Evolutionary conservation across 441 rosid genomes (phyloP), one percentile per base, ranked within the genome.

Genomic region (Mallotus japonicus): DNA sequence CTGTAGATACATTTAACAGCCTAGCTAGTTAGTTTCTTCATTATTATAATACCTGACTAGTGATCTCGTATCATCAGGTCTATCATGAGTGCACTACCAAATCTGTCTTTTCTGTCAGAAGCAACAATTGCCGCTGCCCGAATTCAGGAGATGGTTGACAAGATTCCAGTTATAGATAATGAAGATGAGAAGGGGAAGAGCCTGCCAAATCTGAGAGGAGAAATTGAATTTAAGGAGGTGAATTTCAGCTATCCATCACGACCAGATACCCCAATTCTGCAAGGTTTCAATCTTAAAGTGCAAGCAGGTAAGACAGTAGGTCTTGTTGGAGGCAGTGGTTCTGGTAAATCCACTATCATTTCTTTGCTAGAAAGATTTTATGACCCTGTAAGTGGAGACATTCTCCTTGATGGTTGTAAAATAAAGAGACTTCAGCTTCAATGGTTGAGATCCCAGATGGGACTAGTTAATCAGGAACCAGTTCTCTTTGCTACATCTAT

Each of bases 371-470:
- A 87, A 77, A 84, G 93, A 75, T 89, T 85, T 20, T 89, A 89
- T 60, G 91, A 87, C 67, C 89, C 89, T 1, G 32, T 49, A 6
- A 78, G 83, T 61, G 89, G 89, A 67, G 80, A 81, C 55, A 70
- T 89, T 71, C 69, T 80, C 65, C 72, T 87, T 54, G 91, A 89
- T 73, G 87, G 89, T 8, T 75, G 79, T 78, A 84, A 84, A 70
- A 84, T 82, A 73, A 82, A 76, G 53, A 81, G 81, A 65, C 88
- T 87, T 69, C 85, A 85, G 74, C 83, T 87, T 28, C 82, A 82
- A 73, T 89, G 93, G 93, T 71, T 85, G 80, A 85, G 91, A 81
- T 83, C 88, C 63, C 89, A 84, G 50, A 85, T 88, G 85, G 93
- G 93, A 28, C 65, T 87, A 32, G 90, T 88, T 75, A 87, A 81